Percentiles rank a stretch among this genome's conserved stretches.
phyloP scores from a whole-genome alignment of 352 stramenopile species.

The Bremia lactucae region DNA sequence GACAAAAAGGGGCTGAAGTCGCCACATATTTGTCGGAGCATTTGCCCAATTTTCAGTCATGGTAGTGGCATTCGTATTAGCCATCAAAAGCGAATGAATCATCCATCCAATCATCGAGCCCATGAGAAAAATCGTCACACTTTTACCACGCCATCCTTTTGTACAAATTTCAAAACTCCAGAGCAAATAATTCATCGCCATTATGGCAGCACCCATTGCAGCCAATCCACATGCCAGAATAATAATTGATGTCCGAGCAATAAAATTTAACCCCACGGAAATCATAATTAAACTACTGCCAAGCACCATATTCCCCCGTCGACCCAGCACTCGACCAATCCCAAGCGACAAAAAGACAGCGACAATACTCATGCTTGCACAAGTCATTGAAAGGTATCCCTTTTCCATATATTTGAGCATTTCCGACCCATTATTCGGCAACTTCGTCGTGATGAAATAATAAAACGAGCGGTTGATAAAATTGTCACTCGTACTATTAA shows the following conservation, averaged over 20 bases:
- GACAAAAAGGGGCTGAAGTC: conserved; percentile 49
- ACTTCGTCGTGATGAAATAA: conserved; percentile 37
- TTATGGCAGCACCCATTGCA: conserved; percentile 45
- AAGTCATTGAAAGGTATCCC: conserved; percentile 45
- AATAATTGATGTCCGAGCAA: conserved; percentile 39
- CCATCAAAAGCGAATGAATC: conserved; percentile 47
- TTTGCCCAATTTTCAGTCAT: conserved; percentile 26
- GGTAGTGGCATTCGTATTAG: conserved; percentile 35
- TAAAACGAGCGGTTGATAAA: conserved; percentile 75
- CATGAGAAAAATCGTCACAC: conserved; percentile 69
- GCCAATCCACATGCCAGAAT: conserved; percentile 42
- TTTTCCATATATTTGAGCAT: conserved; percentile 41
- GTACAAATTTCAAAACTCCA: conserved; percentile 84
- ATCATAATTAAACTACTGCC: conserved; percentile 37
- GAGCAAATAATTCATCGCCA: conserved; percentile 66
- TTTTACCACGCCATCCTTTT: conserved; percentile 81
- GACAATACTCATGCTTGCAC: conserved; percentile 38
- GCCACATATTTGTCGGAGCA: conserved; percentile 48
- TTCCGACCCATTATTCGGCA: conserved; percentile 25
- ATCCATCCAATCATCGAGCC: conserved; percentile 62
- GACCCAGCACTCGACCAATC: conserved; percentile 47
- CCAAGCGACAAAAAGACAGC: conserved; percentile 39
- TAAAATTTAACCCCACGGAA: conserved; percentile 50
- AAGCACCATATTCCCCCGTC: conserved; percentile 48
- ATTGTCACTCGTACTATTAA: conserved; percentile 58